phyloP scores from a whole-genome alignment of 2,329 filamentous ascomycete genomes.

The Paraphaeosphaeria minitans region DNA sequence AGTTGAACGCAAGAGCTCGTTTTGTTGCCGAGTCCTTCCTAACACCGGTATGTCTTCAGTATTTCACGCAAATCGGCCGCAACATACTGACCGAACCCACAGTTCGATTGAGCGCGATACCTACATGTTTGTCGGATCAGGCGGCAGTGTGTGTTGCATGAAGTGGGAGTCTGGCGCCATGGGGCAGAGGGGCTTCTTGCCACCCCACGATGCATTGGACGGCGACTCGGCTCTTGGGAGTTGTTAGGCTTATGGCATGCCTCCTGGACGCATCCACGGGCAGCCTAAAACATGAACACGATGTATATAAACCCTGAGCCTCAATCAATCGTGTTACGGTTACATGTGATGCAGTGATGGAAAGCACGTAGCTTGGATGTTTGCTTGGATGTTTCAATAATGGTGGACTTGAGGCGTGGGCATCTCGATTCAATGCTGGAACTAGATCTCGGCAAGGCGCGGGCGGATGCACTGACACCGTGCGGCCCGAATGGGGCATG shows the following conservation, averaged over 20 bases:
- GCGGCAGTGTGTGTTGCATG: not conserved
- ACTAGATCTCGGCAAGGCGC: conserved; percentile 1
- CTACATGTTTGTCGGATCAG: not conserved
- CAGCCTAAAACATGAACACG: not conserved
- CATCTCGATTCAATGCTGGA: not conserved
- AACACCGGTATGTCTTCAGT: conserved; percentile 70
- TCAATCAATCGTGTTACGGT: not conserved
- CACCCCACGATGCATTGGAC: not conserved
- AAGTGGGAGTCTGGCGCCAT: not conserved
- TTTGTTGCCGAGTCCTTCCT: conserved; percentile 99
- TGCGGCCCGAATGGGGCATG: not conserved
- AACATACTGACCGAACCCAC: not conserved
- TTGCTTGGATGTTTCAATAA: not conserved
- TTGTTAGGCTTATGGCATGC: not conserved
- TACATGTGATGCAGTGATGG: not conserved
- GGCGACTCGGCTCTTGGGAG: not conserved
- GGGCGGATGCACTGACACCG: not conserved
- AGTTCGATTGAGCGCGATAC: conserved; percentile 16
- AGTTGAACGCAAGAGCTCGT: conserved; percentile 95
- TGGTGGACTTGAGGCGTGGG: not conserved
- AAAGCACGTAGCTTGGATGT: not conserved
- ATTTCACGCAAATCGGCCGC: not conserved
- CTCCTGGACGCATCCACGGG: not conserved
- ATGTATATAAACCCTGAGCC: not conserved
- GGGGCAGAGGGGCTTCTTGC: not conserved